Evolutionary conservation across 75 land plant genomes (phyloP).

Genomic region (Selaginella tamariscina): DNA sequence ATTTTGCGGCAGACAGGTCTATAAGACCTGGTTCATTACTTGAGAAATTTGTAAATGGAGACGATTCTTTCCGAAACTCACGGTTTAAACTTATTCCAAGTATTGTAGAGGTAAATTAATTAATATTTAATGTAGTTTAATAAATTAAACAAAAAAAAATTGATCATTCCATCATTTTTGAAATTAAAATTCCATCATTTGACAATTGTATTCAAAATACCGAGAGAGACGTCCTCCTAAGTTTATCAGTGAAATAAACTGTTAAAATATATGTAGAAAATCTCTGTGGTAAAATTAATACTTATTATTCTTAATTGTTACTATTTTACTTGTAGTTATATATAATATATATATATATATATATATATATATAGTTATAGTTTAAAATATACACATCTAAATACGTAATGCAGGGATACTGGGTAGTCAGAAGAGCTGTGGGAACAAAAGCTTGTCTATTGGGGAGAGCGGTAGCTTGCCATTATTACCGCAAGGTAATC

Average conservation of each 20-base stretch:
- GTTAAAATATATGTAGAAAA: no score
- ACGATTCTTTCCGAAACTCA: conserved; percentile 62
- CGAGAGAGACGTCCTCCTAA: no score
- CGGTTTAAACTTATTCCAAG: conserved; percentile 91
- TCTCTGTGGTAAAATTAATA: no score
- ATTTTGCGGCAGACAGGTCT: conserved; percentile 65
- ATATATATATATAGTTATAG: not conserved
- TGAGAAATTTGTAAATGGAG: conserved; percentile 65
- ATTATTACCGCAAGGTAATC: conserved; percentile 63
- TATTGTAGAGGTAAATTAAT: conserved; percentile 55
- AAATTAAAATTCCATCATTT: no score
- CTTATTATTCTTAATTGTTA: no score
- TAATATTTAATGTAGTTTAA: no score
- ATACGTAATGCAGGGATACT: conserved; percentile 51
- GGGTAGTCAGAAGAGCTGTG: conserved; percentile 95
- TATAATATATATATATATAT: not conserved
- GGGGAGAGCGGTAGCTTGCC: conserved; percentile 79
- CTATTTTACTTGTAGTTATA: no score
- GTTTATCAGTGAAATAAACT: no score
- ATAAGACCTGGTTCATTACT: conserved; percentile 59
- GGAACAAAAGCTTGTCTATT: conserved; percentile 79
- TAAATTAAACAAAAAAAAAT: no score
- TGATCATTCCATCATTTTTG: no score
- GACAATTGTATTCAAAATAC: no score
- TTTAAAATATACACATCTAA: not conserved